Evolutionary conservation across 129 eudicot species (phyloP).

Genomic region (Pittosporum tobira): DNA sequence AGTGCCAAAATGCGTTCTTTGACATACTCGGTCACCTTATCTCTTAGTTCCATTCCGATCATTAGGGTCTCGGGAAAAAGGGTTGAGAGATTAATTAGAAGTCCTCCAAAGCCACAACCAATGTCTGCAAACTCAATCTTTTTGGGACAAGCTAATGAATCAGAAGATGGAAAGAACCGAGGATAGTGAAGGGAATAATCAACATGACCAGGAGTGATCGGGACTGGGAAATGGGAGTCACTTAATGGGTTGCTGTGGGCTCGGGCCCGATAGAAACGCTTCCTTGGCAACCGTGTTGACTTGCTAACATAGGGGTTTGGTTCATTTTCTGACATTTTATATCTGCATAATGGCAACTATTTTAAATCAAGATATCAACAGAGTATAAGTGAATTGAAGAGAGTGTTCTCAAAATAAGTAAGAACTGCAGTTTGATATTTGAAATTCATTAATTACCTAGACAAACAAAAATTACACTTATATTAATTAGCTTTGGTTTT

Average conservation of each 20-base stretch:
- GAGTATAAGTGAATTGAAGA: no score
- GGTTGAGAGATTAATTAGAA: slow-evolving; percentile 72
- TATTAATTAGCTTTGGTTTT: no score
- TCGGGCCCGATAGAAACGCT: slow-evolving; percentile 89
- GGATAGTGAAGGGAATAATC: slow-evolving; percentile 76
- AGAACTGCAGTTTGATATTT: no score
- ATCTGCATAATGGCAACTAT: slow-evolving; percentile 17
- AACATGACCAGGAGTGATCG: slow-evolving; percentile 58
- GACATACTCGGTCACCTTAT: slow-evolving; percentile 92
- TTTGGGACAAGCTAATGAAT: slow-evolving; percentile 19
- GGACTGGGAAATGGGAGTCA: slow-evolving; percentile 94
- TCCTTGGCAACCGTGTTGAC: slow-evolving; percentile 76
- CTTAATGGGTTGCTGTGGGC: slow-evolving; percentile 98
- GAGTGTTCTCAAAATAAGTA: no score
- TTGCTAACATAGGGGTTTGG: slow-evolving; percentile 56
- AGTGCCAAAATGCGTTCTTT: slow-evolving; percentile 74
- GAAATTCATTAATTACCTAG: no score
- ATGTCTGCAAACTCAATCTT: slow-evolving; percentile 85
- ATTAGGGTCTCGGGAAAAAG: slow-evolving; percentile 70
- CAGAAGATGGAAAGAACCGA: slow-evolving; percentile 35
- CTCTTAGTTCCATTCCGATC: slow-evolving; percentile 95
- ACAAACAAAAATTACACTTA: no score
- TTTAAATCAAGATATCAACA: not conserved
- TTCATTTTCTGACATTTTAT: slow-evolving; percentile 36
- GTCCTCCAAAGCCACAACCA: slow-evolving; percentile 97